Base-by-base conservation (phyloP, 2,329 filamentous ascomycete species). In the Monosporascus sp. region DNA sequence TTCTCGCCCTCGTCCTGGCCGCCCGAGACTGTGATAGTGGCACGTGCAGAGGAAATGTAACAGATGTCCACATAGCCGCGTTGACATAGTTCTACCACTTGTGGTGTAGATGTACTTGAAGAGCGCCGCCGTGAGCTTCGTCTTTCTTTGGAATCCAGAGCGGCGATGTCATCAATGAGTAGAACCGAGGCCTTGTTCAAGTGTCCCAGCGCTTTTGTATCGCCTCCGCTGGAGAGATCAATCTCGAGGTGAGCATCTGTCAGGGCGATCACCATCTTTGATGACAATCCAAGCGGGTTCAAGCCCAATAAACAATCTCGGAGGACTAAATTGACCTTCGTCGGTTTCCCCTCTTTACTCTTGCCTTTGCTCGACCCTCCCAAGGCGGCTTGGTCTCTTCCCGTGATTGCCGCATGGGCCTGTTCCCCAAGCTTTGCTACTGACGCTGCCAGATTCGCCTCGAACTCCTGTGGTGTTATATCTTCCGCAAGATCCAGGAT, bases 21-120 rank as follows among this genome's bases (percentile, higher is more conserved):
- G 9, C 78, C 75, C 22, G 75, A 72, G 14, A 92, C 75, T 47
- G 83, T 81, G 2, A 94, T 77, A 2, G 75, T 73, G 1, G 84
- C 81, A 56, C 84, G 88, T 0, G 92, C 91, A 3, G 91, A 87
- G 18, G 91, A 95, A 45, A 97, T 88, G 48, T 89, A 90, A 61
- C 89, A 91, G 37, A 99, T 84, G 44, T 90, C 87, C 6, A 96
- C 90, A 65, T 85, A 99, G 0, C 94, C 94, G 60, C 80, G 77
- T 6, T 80, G 73, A 51, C 83, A 82, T 51, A 87, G 70, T 39
- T 80, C 77, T 3, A 73, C 66, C n/a, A 83, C 75, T 60, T 84
- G 81, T 5, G 73, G 71, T 3, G 76, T 78, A 11, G 72, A 70
- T 6, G 71, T 67, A 38, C 67, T 70, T 25, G 70, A 71, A 3